phyloP scores from a whole-genome alignment of 2,329 filamentous ascomycete genomes.

The Lecanicillium sp. region DNA sequence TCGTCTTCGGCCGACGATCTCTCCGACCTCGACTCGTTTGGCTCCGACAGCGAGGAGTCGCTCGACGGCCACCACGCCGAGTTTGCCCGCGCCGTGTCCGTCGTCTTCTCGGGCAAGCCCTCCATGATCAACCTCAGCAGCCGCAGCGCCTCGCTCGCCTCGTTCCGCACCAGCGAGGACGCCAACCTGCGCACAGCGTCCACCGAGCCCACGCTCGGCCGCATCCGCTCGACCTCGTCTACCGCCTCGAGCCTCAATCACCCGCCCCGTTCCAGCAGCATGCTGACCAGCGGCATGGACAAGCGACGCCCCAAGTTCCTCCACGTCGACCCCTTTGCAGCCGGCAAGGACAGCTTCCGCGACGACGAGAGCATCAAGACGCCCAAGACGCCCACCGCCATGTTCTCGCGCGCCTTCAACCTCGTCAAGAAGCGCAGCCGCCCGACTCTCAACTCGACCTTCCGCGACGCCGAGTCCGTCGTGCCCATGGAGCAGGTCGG shows the following conservation, averaged over 20 bases:
- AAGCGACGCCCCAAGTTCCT: conserved; percentile 41
- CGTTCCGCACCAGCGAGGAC: conserved; percentile 19
- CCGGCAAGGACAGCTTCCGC: conserved; percentile 26
- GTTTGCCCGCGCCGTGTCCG: conserved; percentile 53
- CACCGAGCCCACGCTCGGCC: conserved; percentile 26
- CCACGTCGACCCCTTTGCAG: conserved; percentile 48
- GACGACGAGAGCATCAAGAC: conserved; percentile 28
- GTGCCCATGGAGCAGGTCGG: conserved; percentile 32
- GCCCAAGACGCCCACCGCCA: conserved; percentile 39
- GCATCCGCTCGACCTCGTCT: conserved; percentile 28
- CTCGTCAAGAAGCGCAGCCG: conserved; percentile 51
- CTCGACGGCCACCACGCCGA: conserved; percentile 41
- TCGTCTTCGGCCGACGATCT: conserved; percentile 53
- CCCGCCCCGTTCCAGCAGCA: conserved; percentile 39
- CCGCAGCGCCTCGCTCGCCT: conserved; percentile 39
- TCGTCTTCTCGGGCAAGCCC: conserved; percentile 55
- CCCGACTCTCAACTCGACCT: conserved; percentile 34
- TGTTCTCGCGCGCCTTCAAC: conserved; percentile 50
- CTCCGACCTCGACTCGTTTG: conserved; percentile 26
- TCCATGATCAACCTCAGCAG: conserved; percentile 47
- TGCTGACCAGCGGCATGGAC: conserved; percentile 28
- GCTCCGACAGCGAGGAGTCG: conserved; percentile 36
- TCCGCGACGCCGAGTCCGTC: conserved; percentile 18
- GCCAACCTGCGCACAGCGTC: conserved; percentile 25
- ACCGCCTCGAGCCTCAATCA: conserved; percentile 27